Base-by-base conservation (phyloP, 371 early-diverging fungal species). In the Sporodiniella umbellata region DNA sequence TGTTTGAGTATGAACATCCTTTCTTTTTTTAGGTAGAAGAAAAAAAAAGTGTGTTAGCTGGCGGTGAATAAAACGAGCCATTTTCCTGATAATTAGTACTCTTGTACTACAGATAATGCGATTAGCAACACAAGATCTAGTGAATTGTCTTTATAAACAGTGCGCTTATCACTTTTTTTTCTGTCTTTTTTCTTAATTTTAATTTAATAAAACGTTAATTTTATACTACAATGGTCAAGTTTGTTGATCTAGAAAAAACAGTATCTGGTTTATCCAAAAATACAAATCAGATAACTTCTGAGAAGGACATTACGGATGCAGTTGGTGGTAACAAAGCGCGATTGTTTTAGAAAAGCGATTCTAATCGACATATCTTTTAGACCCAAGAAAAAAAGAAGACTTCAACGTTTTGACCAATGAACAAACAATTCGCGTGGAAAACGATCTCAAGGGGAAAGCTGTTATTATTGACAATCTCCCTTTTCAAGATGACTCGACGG, bases 401-500 rank as follows among this genome's bases (percentile, higher is more conserved):
- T n/a, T 19, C 7, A 40, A 37, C 17, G 37, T 4, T 15, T 37
- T 40, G 18, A 12, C 21, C 10, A 40, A 40, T 12, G 40, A 21
- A 40, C 22, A 40, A 19, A 40, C 40, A 22, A 40, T 40, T 21
- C 40, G 14, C 7, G 14, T 43, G 24, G 44, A 43, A 23, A 14
- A 40, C 7, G 8, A 14, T 18, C 21, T 21, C 1, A 40, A 58
- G 25, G 59, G 53, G 39, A 48, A 47, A 3, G 48, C 52, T 5
- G 53, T 48, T 2, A 53, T 56, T 22, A 49, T 58, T 15, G 59
- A 53, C 25, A 48, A 58, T 45, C 31, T 45, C 2, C 49, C 44
- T 4, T n/a, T 15, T 19, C 30, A 21, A 33, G 47, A 46, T 21
- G 47, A 46, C 0, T 19, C 28, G 8, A 33, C 30, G 21, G 19